Evolutionary conservation across 306 rosid species (phyloP), one percentile per base, ranked within the genome.

Genomic region (Rosa chinensis): DNA sequence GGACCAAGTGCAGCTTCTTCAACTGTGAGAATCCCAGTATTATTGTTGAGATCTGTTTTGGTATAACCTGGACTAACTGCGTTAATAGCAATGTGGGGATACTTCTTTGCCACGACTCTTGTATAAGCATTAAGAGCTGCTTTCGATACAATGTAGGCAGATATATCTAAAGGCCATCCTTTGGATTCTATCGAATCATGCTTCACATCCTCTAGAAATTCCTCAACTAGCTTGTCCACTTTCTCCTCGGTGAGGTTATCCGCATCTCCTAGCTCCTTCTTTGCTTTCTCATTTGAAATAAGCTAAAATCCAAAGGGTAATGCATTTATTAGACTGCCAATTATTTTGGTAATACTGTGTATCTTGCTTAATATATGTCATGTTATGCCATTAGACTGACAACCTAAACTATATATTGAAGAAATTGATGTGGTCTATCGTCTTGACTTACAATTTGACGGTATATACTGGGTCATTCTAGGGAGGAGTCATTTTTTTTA

Each of bases 191-290:
- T n/a, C 16, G 61, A 42, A 66, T 83, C 92, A 52, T 85, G 86
- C 42, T 80, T 78, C 18, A 77, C 73, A 76, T 85, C 87, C 62
- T 73, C 85, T 6, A 80, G 67, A 85, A 73, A 84, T 56, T 77
- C 71, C 10, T 70, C 73, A 80, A 84, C 23, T n/a, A 82, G 48
- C 48, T 82, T 84, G 66, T 88, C 88, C 68, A 86, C 64, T 39
- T 78, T 82, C n/a, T 88, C 87, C 75, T 83, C 87, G 5, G 78
- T 84, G 8, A 88, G 88, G 79, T 42, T 88, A 50, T 82, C 81
- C 32, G 32, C 70, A 78, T 87, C 88, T 48, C 75, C 59, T 71
- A 25, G 75, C 21, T 6, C 43, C 75, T 48, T 47, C 59, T 71
- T 71, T 40, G 75, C 59, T 48, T 47, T 9, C 43, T 14, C 75